Evolutionary conservation across 768 basidiomycete genomes (phyloP), one percentile per base, ranked within the genome.

Genomic region (Candolleomyces efflorescens): DNA sequence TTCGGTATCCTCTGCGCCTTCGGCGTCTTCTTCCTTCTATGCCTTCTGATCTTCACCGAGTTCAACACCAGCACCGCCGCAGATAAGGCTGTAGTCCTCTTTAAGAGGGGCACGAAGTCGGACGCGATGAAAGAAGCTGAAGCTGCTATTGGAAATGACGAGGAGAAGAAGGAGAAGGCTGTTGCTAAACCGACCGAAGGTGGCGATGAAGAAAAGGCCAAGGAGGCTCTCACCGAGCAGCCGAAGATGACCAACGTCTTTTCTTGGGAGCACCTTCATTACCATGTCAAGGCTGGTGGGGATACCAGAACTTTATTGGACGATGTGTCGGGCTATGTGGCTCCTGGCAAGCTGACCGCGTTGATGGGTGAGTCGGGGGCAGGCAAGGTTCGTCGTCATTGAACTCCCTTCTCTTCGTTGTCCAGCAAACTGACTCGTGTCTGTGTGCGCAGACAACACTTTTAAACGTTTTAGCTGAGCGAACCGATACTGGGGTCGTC

Each of bases 311-410:
- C 69, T 27, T 75, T 93, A 1, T 74, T 93, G 55, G 80, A 92
- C 60, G 80, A 90, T 47, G 79, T 94, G 12, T 88, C 84, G 26
- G 92, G 92, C 0, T 94, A 81, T 68, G 90, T 92, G 18, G 83
- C 82, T 10, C 93, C 92, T 0, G 92, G 93, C 4, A 92, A 82
- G 58, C 69, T 93, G 56, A 90, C 88, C 0, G 89, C 88, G 54
- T 78, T 85, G 64, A 92, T 87, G 91, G 92, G 79, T 55, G 80
- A 72, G 72, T 80, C 69, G 43, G 78, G 75, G 5, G 75, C 77
- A 32, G 79, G 79, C 18, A 79, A 78, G 67, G 79, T 68, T 63
- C 12, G 56, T 56, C 17, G 78, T n/a, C 59, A 76, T 73, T 0
- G 73, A 54, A 41, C 22, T n/a, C 41, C 73, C 39, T 32, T 44